Base-by-base conservation (phyloP, 202 grass and related monocot genomes). In the Saccharum hybrid region DNA sequence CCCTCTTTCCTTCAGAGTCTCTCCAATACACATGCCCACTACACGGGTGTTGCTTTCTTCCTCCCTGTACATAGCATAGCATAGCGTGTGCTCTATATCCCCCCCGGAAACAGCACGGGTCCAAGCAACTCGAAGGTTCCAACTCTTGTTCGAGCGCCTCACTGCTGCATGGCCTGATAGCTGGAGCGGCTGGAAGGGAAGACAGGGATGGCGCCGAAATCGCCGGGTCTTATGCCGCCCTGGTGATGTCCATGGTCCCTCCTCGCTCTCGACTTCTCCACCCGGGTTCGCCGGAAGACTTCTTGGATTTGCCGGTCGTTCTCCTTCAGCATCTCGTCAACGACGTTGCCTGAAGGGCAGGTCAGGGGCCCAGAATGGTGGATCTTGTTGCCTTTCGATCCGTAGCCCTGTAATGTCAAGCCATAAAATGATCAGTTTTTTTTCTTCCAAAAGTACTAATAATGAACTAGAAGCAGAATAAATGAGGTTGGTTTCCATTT, bases 251-350 rank as follows among this genome's bases (percentile, higher is more conserved):
- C 92, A 34, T 93, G 90, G 74, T 88, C 66, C 38, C 84, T 93
- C 78, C 93, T 90, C 38, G 23, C 79, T 80, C 84, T 86, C 16
- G 93, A 94, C 76, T 94, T 99, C 52, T 91, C 88, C 11, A 86
- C 85, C 76, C 96, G 84, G 38, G 96, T 86, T 62, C 91, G 84
- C 56, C 97, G 79, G 84, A 89, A 91, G 12, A 92, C 93, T 77
- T 96, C 88, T 80, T 94, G 91, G 76, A 99, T 99, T 19, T 99
- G 93, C 38, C 93, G 91, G 74, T 99, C 97, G 28, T 99, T 94
- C 56, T 99, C 93, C 90, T 99, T 99, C 85, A 99, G 88, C 88
- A 99, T 99, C 77, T 94, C 86, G 41, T 99, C 97, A n/a, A n/a
- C n/a, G 0, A 91, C 97, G 43, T 94, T 96, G 40, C 91, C 93